phyloP scores from a whole-genome alignment of 805 yeast species.

The Wickerhamiella sorbophila region DNA sequence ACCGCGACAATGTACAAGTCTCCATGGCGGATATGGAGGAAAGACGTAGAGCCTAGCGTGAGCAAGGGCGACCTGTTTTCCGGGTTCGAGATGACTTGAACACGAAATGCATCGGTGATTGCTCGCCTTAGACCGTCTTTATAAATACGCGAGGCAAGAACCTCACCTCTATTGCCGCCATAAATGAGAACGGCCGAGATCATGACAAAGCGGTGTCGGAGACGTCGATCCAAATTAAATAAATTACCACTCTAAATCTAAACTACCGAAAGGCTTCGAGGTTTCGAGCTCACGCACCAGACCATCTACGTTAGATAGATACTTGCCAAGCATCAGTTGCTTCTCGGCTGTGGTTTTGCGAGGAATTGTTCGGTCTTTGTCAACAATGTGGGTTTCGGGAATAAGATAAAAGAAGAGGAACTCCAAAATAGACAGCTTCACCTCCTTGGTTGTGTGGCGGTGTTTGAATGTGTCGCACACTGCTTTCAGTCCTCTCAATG shows the following conservation, averaged over 20 bases:
- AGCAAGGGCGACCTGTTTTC: constrained; percentile 55
- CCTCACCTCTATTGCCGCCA: constrained; percentile 62
- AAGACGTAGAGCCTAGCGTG: constrained; percentile 86
- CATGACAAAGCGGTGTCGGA: constrained; percentile 31
- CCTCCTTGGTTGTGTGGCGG: constrained; percentile 32
- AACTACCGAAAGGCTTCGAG: constrained; percentile 37
- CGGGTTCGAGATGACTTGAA: constrained; percentile 67
- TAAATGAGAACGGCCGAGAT: constrained; percentile 70
- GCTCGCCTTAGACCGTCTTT: constrained; percentile 64
- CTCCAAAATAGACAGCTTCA: constrained; percentile 52
- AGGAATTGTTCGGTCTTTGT: constrained; percentile 16
- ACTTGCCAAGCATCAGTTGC: constrained; percentile 29
- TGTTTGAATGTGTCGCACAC: constrained; percentile 35
- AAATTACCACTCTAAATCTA: constrained; percentile 34
- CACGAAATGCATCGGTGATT: constrained; percentile 77
- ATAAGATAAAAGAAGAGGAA: constrained; percentile 53
- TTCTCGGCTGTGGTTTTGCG: constrained; percentile 34
- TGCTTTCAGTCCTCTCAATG: constrained; percentile 37
- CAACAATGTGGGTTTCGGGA: constrained; percentile 35
- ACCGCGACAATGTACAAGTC: constrained; percentile 74
- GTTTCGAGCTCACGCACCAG: constrained; percentile 33
- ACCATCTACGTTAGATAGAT: constrained; percentile 33
- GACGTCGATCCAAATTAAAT: background rate
- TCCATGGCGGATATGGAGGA: constrained; percentile 52
- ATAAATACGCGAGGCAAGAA: constrained; percentile 58